Percentiles rank a stretch among this genome's conserved stretches.
Conservation (phyloP, 176 grass and related monocot genomes). For the Aegilops sharonensis region DNA sequence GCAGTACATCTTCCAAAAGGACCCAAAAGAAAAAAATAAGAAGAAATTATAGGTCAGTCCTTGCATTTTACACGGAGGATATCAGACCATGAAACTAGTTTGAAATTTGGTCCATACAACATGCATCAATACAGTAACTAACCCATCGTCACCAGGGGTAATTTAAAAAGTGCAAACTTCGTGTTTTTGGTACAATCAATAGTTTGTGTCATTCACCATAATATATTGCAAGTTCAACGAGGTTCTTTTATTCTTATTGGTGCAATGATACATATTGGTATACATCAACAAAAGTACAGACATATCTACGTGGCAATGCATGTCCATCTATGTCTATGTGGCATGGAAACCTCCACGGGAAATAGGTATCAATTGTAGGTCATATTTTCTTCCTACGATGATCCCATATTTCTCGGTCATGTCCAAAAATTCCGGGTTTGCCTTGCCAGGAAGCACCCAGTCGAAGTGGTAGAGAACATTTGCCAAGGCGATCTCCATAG, state of each 20-base stretch:
- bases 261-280: background rate
- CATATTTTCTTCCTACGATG: background rate
- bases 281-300: background rate
- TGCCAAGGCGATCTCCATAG: too few relatives aligned
- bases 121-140: too few relatives aligned
- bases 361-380: background rate
- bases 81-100: too few relatives aligned
- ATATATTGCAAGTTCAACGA: background rate
- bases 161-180: too few relatives aligned
- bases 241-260: background rate
- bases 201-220: background rate
- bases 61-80: too few relatives aligned
- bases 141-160: too few relatives aligned
- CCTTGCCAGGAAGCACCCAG: too few relatives aligned
- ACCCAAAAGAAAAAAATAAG: too few relatives aligned
- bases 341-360: background rate
- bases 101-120: too few relatives aligned
- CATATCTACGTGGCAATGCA: background rate
- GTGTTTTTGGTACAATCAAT: background rate
- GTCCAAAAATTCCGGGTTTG: background rate
- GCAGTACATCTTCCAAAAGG: too few relatives aligned
- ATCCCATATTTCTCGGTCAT: background rate
- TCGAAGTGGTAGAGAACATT: too few relatives aligned
- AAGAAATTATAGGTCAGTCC: too few relatives aligned
- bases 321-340: background rate